Conservation (phyloP, 1,284 basidiomycete genomes). For the Anthracocystis panici-leucophaei region DNA sequence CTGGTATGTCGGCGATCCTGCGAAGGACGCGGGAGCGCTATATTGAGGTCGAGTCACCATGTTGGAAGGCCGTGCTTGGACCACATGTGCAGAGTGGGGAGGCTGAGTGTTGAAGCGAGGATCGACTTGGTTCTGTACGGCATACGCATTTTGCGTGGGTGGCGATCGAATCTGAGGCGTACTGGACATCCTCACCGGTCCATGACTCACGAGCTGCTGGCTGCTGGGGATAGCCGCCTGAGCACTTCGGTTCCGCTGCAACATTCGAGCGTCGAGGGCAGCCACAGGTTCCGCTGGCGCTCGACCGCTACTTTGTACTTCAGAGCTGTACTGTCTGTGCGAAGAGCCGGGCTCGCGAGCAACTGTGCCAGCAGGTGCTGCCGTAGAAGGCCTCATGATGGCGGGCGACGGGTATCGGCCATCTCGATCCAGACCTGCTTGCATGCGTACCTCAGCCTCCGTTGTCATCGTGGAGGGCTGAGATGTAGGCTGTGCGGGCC, state of each 20-base stretch:
- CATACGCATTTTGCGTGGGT: constrained; percentile 15
- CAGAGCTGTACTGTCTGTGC: constrained; percentile 52
- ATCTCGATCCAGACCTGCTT: constrained; percentile 41
- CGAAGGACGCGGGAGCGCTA: constrained; percentile 23
- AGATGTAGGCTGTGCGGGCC: constrained; percentile 17
- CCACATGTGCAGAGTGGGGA: constrained; percentile 16
- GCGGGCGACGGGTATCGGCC: constrained; percentile 45
- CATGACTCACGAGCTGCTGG: constrained; percentile 28
- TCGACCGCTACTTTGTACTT: constrained; percentile 26
- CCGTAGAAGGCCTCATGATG: constrained; percentile 48
- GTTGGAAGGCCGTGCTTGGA: constrained; percentile 21
- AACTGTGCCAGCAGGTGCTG: constrained; percentile 32
- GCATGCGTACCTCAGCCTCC: constrained; percentile 36
- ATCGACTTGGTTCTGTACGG: constrained; percentile 17
- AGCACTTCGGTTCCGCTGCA: constrained; percentile 49
- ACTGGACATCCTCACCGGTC: constrained; percentile 37
- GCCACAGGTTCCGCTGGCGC: not conserved
- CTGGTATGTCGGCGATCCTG: constrained; percentile 18
- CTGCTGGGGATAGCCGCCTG: constrained; percentile 43
- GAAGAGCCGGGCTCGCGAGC: constrained; percentile 19
- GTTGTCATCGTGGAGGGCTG: constrained; percentile 26
- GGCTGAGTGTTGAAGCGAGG: constrained; percentile 27
- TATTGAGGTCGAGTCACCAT: constrained; percentile 29
- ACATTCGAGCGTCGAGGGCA: constrained; percentile 29
- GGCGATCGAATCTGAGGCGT: constrained; percentile 47